Base-by-base conservation (phyloP, 805 yeast genomes). In the Limtongia smithiae region DNA sequence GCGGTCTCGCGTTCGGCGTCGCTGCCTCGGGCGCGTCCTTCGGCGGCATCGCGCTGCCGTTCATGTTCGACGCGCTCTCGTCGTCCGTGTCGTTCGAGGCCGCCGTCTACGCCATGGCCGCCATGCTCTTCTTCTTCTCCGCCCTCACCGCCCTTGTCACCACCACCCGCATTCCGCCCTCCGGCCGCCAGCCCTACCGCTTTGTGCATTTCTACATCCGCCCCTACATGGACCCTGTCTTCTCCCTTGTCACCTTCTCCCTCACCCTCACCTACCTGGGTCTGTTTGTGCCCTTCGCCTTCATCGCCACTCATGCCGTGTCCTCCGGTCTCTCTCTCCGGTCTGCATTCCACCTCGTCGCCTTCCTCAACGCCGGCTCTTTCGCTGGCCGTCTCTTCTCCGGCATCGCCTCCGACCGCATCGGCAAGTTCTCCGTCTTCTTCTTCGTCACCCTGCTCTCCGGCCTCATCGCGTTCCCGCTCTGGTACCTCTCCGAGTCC, bases 11-110 rank as follows among this genome's bases (percentile, higher is more conserved):
- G 7, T 66, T 71, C 25, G 76, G 78, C 3, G 54, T 75, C 5
- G 75, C 76, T 0, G 75, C 79, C 1, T 60, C 73, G 5, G 82
- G 82, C 12, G 77, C 81, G 0, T 71, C 79, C 3, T 58, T 76
- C 12, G 82, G 82, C 4, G 79, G 80, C 11, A 63, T 75, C 47
- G 50, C 73, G 17, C 75, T 74, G 60, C 78, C 81, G 14, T 63
- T 75, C 40, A 66, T 74, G 68, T 68, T 77, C 21, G 68, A 74
- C 42, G 62, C 62, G 20, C 62, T 77, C 36, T 70, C 73, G 44
- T 48, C 60, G 6, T 58, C 62, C n/a, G 68, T 76, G 17, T 82
- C 82, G 0, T 78, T 75, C 55, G 68, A 65, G 7, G 77, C 81
- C 81, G 74, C 80, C 2, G 69, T 76, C 38, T 67, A 82, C 43